A percentile compares a stretch with the other conserved stretches of the same genome.
phyloP scores from a whole-genome alignment of 441 rosid genomes.

The Euphorbia celastroides region DNA sequence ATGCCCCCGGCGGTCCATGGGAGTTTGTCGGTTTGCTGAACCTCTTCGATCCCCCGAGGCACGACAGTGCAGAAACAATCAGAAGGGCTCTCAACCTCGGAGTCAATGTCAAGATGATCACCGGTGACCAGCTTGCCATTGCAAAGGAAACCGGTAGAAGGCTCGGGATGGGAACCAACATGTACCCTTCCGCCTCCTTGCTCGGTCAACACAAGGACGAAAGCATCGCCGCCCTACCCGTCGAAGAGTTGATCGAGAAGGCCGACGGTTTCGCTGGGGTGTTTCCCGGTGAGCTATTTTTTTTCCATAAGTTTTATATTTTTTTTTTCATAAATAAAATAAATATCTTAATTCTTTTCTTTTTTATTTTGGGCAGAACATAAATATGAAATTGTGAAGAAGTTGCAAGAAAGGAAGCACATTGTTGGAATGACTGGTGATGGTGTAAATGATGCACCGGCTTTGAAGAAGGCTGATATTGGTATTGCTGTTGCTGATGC shows the following conservation, averaged over 20 bases:
- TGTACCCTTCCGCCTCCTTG: constrained; percentile 90
- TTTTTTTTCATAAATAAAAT: too few species aligned
- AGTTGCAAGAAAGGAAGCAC: constrained; percentile 77
- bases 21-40: constrained; percentile 62
- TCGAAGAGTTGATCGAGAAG: constrained; percentile 88
- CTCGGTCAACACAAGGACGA: constrained; percentile 75
- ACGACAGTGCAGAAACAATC: constrained; percentile 92
- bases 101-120: constrained; percentile 97
- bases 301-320: too few species aligned
- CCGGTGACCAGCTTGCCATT: constrained; percentile 98
- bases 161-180: constrained; percentile 99
- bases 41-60: constrained; percentile 72
- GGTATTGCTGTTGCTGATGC: constrained; percentile 92
- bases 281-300: constrained; percentile 58
- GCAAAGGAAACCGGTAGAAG: constrained; percentile 97
- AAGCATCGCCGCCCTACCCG: constrained; percentile 71
- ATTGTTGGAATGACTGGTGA: constrained; percentile 92
- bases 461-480: constrained; percentile 85
- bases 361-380: constrained; percentile 39
- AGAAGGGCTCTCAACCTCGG: constrained; percentile 87
- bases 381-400: constrained; percentile 82
- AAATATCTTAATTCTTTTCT: neutral
- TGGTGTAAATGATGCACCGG: constrained; percentile 94
- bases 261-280: constrained; percentile 97
- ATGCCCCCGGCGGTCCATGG: constrained; percentile 60